Evolutionary conservation across 495 filamentous ascomycete genomes (phyloP).

Genomic region (Aspergillus wentii): DNA sequence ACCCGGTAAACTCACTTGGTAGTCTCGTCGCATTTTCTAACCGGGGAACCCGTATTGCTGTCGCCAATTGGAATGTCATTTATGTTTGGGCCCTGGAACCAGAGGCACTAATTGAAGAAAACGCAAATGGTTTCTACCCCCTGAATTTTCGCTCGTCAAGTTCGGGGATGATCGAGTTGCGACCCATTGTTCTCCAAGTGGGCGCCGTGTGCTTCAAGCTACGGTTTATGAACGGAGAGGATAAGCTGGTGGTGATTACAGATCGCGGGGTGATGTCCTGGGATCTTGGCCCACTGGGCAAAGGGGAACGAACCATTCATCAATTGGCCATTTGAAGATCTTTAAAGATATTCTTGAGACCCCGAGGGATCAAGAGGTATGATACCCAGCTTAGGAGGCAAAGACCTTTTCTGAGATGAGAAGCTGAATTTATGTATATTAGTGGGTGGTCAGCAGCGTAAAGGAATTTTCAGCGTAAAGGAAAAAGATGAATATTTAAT

Average conservation of each 20-base stretch:
- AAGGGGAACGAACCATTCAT: slow-evolving; percentile 7
- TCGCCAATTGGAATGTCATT: slow-evolving; percentile 41
- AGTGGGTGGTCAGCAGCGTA: slow-evolving; percentile 1
- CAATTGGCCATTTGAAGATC: not conserved
- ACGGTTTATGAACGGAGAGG: slow-evolving; percentile 30
- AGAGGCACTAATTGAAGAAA: slow-evolving; percentile 21
- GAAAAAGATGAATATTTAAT: not conserved
- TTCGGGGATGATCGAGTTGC: slow-evolving; percentile 22
- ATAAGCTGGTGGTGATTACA: slow-evolving; percentile 40
- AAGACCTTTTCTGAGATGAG: too few relatives aligned
- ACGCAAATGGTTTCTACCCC: slow-evolving; percentile 26
- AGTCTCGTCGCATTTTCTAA: slow-evolving; percentile 38
- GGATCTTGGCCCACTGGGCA: slow-evolving; percentile 22
- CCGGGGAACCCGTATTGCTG: slow-evolving; percentile 34
- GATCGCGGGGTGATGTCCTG: slow-evolving; percentile 41
- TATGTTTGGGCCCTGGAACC: slow-evolving; percentile 44
- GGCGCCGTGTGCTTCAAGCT: slow-evolving; percentile 40
- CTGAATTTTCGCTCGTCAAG: slow-evolving; percentile 16
- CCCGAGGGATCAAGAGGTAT: too few relatives aligned
- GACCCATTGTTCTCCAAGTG: slow-evolving; percentile 27
- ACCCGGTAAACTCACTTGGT: slow-evolving; percentile 32
- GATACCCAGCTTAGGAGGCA: too few relatives aligned
- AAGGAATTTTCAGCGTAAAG: slow-evolving; percentile 3
- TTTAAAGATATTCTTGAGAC: too few relatives aligned
- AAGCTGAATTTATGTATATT: too few relatives aligned